Evolutionary conservation across 306 rosid genomes (phyloP).

Genomic region (Lupinus albus): DNA sequence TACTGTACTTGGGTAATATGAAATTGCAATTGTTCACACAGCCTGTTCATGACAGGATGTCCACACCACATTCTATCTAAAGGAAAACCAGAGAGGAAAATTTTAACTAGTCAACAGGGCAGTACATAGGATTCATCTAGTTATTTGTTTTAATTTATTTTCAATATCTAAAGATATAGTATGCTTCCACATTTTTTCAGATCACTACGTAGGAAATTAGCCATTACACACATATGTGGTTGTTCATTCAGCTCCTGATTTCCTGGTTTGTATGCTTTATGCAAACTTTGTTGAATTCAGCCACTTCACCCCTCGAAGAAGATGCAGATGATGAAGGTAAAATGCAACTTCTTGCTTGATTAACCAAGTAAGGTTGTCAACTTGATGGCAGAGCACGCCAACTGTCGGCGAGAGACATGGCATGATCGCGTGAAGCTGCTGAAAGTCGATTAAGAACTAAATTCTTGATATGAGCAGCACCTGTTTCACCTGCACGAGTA

Average conservation of each 20-base stretch:
- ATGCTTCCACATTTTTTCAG: not conserved
- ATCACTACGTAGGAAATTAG: slow-evolving; percentile 21
- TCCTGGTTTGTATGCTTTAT: slow-evolving; percentile 18
- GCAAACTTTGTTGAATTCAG: slow-evolving; percentile 7
- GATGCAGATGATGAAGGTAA: slow-evolving; percentile 6
- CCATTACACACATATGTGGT: slow-evolving; percentile 21
- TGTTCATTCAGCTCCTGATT: not conserved
- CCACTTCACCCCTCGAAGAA: not conserved
- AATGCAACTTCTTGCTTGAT: slow-evolving; percentile 19
- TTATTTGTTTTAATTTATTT: not conserved
- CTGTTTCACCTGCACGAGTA: slow-evolving; percentile 72
- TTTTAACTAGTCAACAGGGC: slow-evolving; percentile 2
- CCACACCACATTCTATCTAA: not conserved
- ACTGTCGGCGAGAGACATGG: slow-evolving; percentile 58
- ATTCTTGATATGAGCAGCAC: slow-evolving; percentile 68
- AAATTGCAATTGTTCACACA: slow-evolving; percentile 14
- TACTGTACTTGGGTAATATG: not conserved
- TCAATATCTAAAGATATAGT: not conserved
- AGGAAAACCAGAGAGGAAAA: not conserved
- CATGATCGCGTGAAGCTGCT: slow-evolving; percentile 57
- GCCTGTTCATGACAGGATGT: not conserved
- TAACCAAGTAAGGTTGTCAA: slow-evolving; percentile 39
- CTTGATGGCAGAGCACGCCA: slow-evolving; percentile 72
- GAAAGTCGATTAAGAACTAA: slow-evolving; percentile 67
- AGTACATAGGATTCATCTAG: not conserved